These are phyloP conservation scores for Peziza echinospora DNA, from an alignment of 495 filamentous ascomycete species.

Conservation along the genomic window DNA sequence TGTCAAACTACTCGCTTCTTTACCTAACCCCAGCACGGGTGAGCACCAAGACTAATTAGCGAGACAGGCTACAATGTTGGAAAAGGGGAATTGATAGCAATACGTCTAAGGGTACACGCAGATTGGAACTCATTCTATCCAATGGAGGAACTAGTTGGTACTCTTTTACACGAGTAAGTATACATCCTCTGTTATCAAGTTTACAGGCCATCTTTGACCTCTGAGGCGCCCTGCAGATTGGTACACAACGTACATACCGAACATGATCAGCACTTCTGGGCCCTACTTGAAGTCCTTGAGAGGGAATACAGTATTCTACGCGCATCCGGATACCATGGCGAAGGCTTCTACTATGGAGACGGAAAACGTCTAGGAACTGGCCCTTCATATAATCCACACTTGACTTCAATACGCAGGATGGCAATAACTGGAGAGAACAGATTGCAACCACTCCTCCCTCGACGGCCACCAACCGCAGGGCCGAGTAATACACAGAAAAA, in stretches of 20 bases:
- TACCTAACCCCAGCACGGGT: too few species aligned
- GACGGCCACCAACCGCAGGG: too few species aligned
- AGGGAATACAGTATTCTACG: slow-evolving; percentile 58
- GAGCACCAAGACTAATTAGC: too few species aligned
- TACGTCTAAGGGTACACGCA: slow-evolving; percentile 56
- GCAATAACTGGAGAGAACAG: too few species aligned
- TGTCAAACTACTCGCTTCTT: too few species aligned
- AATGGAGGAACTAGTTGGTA: slow-evolving; percentile 59
- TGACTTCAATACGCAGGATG: too few species aligned
- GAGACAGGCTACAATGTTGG: slow-evolving; percentile 59
- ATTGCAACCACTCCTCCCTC: too few species aligned
- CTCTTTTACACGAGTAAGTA: slow-evolving; percentile 79
- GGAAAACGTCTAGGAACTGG: slow-evolving; percentile 52
- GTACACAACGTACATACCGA: slow-evolving; percentile 66
- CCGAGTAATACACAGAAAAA: too few species aligned
- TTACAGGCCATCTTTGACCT: too few species aligned
- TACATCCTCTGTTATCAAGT: too few species aligned
- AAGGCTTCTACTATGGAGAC: slow-evolving; percentile 52
- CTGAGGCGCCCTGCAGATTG: too few species aligned
- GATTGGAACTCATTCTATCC: slow-evolving; percentile 63
- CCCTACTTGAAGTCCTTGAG: slow-evolving; percentile 68
- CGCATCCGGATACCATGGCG: slow-evolving; percentile 72
- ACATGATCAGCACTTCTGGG: slow-evolving; percentile 64
- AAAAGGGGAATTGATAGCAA: slow-evolving; percentile 51
- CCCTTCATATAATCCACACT: too few species aligned